Evolutionary conservation across 352 stramenopile genomes (phyloP).

Genomic region (Phytophthora litchii): DNA sequence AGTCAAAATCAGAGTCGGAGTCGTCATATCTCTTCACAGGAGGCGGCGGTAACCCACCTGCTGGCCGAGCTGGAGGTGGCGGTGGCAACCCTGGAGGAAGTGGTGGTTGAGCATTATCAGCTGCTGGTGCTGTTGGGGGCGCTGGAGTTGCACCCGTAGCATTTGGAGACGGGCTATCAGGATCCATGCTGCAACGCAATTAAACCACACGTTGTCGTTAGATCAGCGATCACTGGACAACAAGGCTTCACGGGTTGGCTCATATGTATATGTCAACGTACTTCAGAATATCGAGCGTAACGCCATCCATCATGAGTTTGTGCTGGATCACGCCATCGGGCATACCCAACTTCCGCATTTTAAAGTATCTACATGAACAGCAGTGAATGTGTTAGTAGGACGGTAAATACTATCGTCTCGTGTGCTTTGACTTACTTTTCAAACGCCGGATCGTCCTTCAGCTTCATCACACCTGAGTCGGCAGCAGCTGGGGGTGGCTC

Average conservation of each 20-base stretch:
- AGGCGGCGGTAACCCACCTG: conserved; percentile 49
- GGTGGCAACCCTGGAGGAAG: conserved; percentile 36
- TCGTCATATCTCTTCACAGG: conserved; percentile 46
- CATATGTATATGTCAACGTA: conserved; percentile 21
- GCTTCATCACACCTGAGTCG: conserved; percentile 57
- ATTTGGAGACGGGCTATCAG: conserved; percentile 77
- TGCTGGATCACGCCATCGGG: conserved; percentile 81
- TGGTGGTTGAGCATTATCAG: conserved; percentile 31
- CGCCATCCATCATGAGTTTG: conserved; percentile 81
- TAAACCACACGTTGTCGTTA: background rate
- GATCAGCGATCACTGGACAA: no score
- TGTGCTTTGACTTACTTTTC: conserved; percentile 50
- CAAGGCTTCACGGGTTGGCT: background rate
- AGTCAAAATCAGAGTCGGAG: conserved; percentile 67
- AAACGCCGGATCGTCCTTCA: conserved; percentile 83
- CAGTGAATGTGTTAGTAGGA: conserved; percentile 7
- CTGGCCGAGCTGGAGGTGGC: conserved; percentile 29
- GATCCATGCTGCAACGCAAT: conserved; percentile 65
- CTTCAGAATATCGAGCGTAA: conserved; percentile 78
- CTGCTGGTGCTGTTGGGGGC: conserved; percentile 5
- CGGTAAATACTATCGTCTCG: no score
- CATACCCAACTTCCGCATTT: conserved; percentile 83
- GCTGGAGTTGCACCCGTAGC: conserved; percentile 26
- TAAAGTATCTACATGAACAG: conserved; percentile 71
- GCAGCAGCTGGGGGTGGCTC: conserved; percentile 21